A percentile compares a stretch with the other conserved stretches of the same genome.
These are phyloP conservation scores for Rhododendron mucronatum DNA, from an alignment of 148 eudicot genomes.

Conservation along the genomic window DNA sequence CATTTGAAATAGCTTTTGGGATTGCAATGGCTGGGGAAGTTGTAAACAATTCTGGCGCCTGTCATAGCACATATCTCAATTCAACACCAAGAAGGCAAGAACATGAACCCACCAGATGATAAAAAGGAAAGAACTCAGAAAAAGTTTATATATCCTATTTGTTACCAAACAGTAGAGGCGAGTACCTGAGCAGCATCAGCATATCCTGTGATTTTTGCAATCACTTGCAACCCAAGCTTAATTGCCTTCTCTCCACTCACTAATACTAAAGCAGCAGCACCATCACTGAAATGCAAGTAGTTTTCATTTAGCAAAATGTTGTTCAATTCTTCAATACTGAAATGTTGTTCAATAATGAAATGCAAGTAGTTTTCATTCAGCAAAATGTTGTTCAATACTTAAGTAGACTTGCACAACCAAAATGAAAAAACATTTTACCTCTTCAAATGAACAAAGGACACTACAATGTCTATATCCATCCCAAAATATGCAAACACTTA, in stretches of 20 bases:
- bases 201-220: conserved; percentile 84
- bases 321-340: neutral
- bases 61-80: conserved; percentile 9
- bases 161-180: neutral
- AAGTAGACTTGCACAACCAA: conserved; percentile 3
- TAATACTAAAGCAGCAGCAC: conserved; percentile 94
- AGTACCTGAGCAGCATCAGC: conserved; percentile 97
- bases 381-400: neutral
- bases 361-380: conserved; percentile 8
- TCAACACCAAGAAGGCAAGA: conserved; percentile 9
- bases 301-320: neutral
- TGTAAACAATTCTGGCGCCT: conserved; percentile 91
- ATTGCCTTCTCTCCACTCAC: conserved; percentile 91
- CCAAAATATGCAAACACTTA: neutral
- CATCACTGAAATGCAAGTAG: conserved; percentile 62
- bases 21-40: conserved; percentile 91
- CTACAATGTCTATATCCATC: neutral
- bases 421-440: neutral
- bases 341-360: conserved; percentile 19
- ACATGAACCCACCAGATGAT: neutral
- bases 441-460: neutral
- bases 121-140: neutral
- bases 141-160: neutral
- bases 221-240: conserved; percentile 75
- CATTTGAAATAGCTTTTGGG: conserved; percentile 90